phyloP scores from a whole-genome alignment of 2,329 filamentous ascomycete genomes.

The Botrytis hyacinthi region DNA sequence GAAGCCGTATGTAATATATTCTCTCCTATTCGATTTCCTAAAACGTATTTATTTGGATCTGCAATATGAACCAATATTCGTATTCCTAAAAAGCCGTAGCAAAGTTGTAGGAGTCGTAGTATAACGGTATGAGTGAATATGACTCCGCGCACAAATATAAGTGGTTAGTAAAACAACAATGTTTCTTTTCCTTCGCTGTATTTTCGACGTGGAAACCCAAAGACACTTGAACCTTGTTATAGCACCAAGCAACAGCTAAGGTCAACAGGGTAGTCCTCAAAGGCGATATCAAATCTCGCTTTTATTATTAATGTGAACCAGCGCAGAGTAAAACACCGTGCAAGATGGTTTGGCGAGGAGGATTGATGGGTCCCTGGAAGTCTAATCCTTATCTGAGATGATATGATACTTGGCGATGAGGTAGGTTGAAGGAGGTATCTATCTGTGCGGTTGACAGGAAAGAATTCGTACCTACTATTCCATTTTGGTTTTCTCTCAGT shows the following conservation, averaged over 20 bases:
- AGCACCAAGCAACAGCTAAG: neutral
- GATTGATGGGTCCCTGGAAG: constrained; percentile 4
- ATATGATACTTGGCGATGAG: neutral
- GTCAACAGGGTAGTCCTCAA: neutral
- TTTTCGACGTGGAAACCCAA: constrained; percentile 15
- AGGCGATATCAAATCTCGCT: constrained; percentile 1
- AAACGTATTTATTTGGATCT: neutral
- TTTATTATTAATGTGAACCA: constrained; percentile 14
- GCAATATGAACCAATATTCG: constrained; percentile 16
- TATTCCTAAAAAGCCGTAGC: neutral
- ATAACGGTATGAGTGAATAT: neutral
- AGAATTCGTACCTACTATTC: neutral
- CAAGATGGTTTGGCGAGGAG: constrained; percentile 15
- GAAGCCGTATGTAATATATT: neutral
- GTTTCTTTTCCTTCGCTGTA: neutral
- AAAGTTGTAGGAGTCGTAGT: neutral
- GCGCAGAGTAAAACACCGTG: constrained; percentile 2
- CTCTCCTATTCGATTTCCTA: constrained; percentile 15
- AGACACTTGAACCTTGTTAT: constrained; percentile 14
- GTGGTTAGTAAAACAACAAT: neutral
- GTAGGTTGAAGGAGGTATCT: neutral
- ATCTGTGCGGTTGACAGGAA: neutral
- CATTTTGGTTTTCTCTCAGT: neutral
- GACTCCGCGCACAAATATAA: constrained; percentile 3
- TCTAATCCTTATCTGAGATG: constrained; percentile 6